Percentiles rank a stretch among this genome's conserved stretches.
These are phyloP conservation scores for Hyphodiscus hymeniophilus DNA, from an alignment of 495 filamentous ascomycete species.

Conservation along the genomic window DNA sequence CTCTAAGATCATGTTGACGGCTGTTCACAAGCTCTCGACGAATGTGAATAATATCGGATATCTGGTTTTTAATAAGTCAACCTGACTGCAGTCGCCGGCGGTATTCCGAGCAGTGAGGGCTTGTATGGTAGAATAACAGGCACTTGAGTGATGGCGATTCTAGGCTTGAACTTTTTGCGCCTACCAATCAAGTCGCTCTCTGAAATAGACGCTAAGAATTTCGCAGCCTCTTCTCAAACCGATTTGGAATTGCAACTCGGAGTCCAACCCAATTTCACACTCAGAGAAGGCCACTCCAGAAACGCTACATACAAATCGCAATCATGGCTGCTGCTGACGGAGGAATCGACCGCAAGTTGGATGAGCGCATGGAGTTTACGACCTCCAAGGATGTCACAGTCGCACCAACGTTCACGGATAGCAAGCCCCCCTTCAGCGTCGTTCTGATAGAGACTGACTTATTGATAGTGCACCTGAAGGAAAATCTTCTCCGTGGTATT, in stretches of 20 bases:
- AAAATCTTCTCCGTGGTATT: conserved; percentile 92
- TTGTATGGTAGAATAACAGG: not conserved
- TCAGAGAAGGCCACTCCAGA: not conserved
- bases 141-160: no score
- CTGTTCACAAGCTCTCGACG: not conserved
- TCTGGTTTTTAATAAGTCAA: not conserved
- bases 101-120: not conserved
- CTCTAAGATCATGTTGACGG: conserved; percentile 66
- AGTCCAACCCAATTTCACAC: not conserved
- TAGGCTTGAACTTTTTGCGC: not conserved
- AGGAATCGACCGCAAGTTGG: conserved; percentile 85
- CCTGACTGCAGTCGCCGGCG: not conserved
- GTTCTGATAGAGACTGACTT: conserved; percentile 2
- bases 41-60: not conserved
- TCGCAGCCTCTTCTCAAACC: not conserved
- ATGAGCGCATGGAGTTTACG: conserved; percentile 95
- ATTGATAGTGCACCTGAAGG: conserved; percentile 68
- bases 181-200: not conserved
- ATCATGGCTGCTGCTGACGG: conserved; percentile 75
- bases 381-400: conserved; percentile 97
- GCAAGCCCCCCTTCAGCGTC: conserved; percentile 31
- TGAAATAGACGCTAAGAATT: conserved; percentile 6
- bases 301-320: conserved; percentile 7
- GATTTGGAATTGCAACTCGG: not conserved
- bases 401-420: conserved; percentile 18